Base-by-base conservation (phyloP, 2,329 filamentous ascomycete species). In the Monilinia fructigena region DNA sequence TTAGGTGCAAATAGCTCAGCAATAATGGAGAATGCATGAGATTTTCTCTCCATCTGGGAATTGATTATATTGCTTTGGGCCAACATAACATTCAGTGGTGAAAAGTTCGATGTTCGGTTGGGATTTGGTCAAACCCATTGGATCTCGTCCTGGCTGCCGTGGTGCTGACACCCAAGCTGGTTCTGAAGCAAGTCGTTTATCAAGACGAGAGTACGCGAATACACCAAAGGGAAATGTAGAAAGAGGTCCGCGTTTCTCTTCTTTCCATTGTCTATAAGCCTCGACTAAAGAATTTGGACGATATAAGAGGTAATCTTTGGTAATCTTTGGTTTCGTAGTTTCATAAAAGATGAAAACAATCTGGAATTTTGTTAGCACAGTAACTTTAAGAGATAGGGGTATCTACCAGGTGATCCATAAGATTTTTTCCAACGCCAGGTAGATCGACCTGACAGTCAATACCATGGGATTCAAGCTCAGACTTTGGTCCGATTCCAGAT, bases 81-180 rank as follows among this genome's bases (percentile, higher is more conserved):
- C 84, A 4, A 84, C 84, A 69, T 87, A 87, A 71, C 83, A 84
- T 72, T 88, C 86, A 0, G 85, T 87, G 42, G 80, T 85, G 76
- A 87, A 88, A 75, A 87, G 83, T 71, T 89, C 86, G 59, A 87
- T 74, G 71, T 88, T 85, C 0, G 86, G 85, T 72, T 89, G 86
- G 7, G 76, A 74, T 0, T 79, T 76, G 0, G 81, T 82, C 20
- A 89, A 77, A 23, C 83, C 85, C 86, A 89, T 89, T 0, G 87
- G 85, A 70, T 89, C 87, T 5, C 86, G 83, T 4, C 83, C 83
- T 35, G 79, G 75, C 47, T 77, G 63, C 7, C 81, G 78, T 0
- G 79, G 76, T 0, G 85, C 82, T 5, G 79, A 76, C 3, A 79
- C 79, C 86, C 86, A 89, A 8, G 85, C 71, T 3, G 80, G 77